Evolutionary conservation across 805 yeast species (phyloP).

Genomic region (Metschnikowia proteae): DNA sequence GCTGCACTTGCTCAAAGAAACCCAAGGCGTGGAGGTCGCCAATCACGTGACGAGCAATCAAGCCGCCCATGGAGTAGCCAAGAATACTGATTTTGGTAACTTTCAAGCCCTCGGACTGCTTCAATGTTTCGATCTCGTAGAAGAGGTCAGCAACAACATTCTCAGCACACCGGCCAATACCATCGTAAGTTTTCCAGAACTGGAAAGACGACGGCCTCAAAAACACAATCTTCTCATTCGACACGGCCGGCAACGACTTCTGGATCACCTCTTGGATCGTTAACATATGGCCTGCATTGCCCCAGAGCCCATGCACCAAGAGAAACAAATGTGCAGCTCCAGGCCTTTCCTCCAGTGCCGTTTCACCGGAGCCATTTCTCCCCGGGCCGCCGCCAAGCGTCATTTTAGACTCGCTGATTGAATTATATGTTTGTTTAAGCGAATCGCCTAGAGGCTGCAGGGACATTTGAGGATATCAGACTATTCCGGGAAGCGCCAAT

Average conservation of each 20-base stretch:
- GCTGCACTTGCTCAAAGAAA: constrained; percentile 50
- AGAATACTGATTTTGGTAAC: constrained; percentile 71
- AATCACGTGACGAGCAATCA: constrained; percentile 74
- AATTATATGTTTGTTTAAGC: background rate
- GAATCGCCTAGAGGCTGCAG: background rate
- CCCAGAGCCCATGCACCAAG: constrained; percentile 61
- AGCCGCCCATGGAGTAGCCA: constrained; percentile 90
- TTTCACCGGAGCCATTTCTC: background rate
- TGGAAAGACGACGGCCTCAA: constrained; percentile 38
- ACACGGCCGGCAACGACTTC: constrained; percentile 22
- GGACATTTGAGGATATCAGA: background rate
- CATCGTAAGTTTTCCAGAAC: constrained; percentile 45
- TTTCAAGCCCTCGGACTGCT: constrained; percentile 22
- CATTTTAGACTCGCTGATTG: background rate
- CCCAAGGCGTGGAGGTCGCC: constrained; percentile 60
- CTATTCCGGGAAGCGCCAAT: background rate
- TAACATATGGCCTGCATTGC: constrained; percentile 62
- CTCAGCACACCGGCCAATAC: constrained; percentile 33
- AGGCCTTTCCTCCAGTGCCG: background rate
- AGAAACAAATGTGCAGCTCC: constrained; percentile 36
- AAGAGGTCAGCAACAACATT: constrained; percentile 35
- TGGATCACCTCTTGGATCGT: constrained; percentile 51
- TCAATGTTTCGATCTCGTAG: constrained; percentile 38
- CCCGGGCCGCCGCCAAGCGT: background rate
- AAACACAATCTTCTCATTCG: constrained; percentile 29